Conservation (phyloP, 2,329 filamentous ascomycete genomes). For the Penicillium freii region DNA sequence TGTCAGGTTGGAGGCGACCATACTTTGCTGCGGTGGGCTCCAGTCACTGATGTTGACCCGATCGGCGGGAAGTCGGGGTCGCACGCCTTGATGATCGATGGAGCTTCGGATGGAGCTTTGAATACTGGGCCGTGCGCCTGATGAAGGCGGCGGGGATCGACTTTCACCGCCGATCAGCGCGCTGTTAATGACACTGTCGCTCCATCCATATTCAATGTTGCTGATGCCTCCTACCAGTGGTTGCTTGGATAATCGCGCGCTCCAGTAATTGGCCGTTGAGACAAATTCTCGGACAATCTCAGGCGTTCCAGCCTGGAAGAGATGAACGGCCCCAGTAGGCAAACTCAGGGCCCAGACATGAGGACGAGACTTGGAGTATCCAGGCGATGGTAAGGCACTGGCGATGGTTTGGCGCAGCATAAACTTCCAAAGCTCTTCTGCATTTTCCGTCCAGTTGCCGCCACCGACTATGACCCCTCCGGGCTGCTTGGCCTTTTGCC, state of each 20-base stretch:
- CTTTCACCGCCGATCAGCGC: constrained; percentile 62
- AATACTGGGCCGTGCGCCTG: constrained; percentile 52
- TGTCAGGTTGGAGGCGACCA: constrained; percentile 74
- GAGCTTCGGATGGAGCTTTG: constrained; percentile 64
- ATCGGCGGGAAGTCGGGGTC: constrained; percentile 76
- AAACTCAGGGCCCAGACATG: constrained; percentile 93
- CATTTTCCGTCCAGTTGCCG: constrained; percentile 97
- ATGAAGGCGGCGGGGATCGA: constrained; percentile 32
- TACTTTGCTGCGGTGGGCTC: constrained; percentile 83
- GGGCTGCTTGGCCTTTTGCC: constrained; percentile 59
- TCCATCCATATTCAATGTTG: constrained; percentile 98
- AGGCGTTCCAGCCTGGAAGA: constrained; percentile 96
- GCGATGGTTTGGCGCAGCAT: constrained; percentile 88
- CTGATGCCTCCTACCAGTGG: constrained; percentile 89
- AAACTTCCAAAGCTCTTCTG: constrained; percentile 83
- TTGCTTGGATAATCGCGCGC: constrained; percentile 87
- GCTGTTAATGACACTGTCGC: constrained; percentile 75
- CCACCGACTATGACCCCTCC: constrained; percentile 77
- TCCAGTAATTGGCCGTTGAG: constrained; percentile 95
- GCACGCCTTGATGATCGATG: constrained; percentile 63
- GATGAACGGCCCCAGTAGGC: constrained; percentile 87
- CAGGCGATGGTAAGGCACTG: constrained; percentile 81
- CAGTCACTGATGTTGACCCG: constrained; percentile 81
- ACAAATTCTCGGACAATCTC: constrained; percentile 96
- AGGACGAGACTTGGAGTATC: constrained; percentile 85